Percentiles rank a stretch among this genome's conserved stretches.
Conservation (phyloP, 345 rosid species). For the Corymbia maculata region DNA sequence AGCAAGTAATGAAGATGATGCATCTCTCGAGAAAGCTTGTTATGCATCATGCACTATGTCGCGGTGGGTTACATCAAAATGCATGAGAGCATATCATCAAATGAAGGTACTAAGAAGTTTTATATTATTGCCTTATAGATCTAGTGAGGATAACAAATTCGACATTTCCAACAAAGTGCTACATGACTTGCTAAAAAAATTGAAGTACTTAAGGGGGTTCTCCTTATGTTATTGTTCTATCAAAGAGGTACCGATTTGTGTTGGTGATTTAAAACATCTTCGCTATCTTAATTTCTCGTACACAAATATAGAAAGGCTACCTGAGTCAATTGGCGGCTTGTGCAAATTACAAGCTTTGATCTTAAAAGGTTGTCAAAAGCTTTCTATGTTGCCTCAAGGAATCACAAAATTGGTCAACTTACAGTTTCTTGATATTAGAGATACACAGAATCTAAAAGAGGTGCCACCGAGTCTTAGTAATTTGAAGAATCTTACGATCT, state of each 20-base stretch:
- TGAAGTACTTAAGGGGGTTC: background rate
- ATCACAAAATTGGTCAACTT: background rate
- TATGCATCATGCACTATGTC: background rate
- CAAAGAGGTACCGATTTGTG: background rate
- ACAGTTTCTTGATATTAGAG: background rate
- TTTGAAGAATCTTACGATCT: background rate
- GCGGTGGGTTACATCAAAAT: accelerated
- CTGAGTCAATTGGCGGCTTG: accelerated
- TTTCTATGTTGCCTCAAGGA: background rate
- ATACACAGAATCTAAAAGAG: background rate
- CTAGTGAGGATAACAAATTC: accelerated
- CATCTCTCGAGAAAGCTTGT: background rate
- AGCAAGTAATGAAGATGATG: accelerated
- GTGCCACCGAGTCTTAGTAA: accelerated
- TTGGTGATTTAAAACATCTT: background rate
- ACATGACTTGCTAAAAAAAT: background rate
- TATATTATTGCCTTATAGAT: accelerated
- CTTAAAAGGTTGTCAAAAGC: background rate
- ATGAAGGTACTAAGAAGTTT: background rate
- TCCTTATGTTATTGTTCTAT: background rate
- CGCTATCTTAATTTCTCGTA: background rate
- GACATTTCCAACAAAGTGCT: accelerated
- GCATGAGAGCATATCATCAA: accelerated
- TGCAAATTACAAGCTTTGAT: background rate
- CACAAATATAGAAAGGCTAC: accelerated